A percentile compares a stretch with the other conserved stretches of the same genome.
Evolutionary conservation across 257 asterid genomes (phyloP).

Genomic region (Solanum paucissectum): DNA sequence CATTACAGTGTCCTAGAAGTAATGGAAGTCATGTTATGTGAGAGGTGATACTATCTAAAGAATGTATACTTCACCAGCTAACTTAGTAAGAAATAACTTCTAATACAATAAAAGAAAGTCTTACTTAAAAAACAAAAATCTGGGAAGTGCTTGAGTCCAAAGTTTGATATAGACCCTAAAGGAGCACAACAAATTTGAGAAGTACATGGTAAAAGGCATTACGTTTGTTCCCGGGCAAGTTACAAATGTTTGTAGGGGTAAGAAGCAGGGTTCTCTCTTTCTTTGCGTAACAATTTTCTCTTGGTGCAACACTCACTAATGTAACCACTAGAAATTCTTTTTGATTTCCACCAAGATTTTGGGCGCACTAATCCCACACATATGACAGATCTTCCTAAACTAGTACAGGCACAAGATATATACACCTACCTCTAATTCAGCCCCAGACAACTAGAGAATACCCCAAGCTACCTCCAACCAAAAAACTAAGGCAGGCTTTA

Average conservation of each 20-base stretch:
- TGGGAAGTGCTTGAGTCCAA: background rate
- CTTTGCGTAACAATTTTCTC: background rate
- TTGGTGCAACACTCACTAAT: background rate
- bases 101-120: background rate
- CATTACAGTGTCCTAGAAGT: background rate
- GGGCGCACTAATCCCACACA: background rate
- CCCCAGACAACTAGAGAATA: background rate
- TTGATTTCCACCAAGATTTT: background rate
- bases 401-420: background rate
- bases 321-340: background rate
- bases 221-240: background rate
- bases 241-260: background rate
- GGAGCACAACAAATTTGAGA: background rate
- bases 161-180: background rate
- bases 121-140: background rate
- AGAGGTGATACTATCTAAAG: background rate
- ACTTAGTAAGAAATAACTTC: background rate
- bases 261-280: background rate
- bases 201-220: background rate
- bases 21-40: background rate
- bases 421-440: background rate
- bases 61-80: background rate
- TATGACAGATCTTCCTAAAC: background rate
- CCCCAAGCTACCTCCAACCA: background rate
- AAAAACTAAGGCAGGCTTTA: background rate